Base-by-base conservation (phyloP, 192 early-diverging fungal species). In the Umbelopsis ramanniana region DNA sequence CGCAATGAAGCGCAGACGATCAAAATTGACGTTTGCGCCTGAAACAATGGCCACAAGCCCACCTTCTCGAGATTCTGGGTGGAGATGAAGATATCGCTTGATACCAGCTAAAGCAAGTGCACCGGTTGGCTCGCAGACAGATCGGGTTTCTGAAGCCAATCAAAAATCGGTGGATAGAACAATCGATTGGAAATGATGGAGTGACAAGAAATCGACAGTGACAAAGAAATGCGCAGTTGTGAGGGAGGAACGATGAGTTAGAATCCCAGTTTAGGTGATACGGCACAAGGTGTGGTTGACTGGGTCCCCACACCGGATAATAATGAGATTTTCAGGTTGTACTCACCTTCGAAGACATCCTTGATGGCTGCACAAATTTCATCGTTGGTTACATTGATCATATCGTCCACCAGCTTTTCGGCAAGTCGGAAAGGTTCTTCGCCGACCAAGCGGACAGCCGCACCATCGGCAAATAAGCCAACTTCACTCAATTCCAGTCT, bases 11-110 rank as follows among this genome's bases (percentile, higher is more conserved):
- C 96, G 89, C n/a, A 99, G 84, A 1, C 96, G 91, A 77, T 97
- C 96, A 89, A 98, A 99, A 79, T 99, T 97, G 90, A 98, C 97
- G 84, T 99, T 99, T 46, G 98, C 98, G 17, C 98, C 98, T 17
- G 91, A 93, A 33, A 91, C 87, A 66, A 97, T 84, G 7, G 93
- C 89, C 21, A 99, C 89, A 57, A 84, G 88, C n/a, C 72, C 81
- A 11, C 86, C 37, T 52, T 84, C 74, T 5, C 76, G 76, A 8
- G 70, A 73, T 71, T 77, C 79, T 12, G 79, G 79, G 5, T 77
- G 55, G 26, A 80, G 55, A 29, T 83, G 75, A 14, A 93, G 79
- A 74, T 93, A 97, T 66, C 92, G 91, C 74, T 98, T 98, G 45
- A 88, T 81, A 1, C 95, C 98, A 2, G 98, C 98, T 3, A 94